Base-by-base conservation (phyloP, 495 filamentous ascomycete species). In the Bacidia rubella region DNA sequence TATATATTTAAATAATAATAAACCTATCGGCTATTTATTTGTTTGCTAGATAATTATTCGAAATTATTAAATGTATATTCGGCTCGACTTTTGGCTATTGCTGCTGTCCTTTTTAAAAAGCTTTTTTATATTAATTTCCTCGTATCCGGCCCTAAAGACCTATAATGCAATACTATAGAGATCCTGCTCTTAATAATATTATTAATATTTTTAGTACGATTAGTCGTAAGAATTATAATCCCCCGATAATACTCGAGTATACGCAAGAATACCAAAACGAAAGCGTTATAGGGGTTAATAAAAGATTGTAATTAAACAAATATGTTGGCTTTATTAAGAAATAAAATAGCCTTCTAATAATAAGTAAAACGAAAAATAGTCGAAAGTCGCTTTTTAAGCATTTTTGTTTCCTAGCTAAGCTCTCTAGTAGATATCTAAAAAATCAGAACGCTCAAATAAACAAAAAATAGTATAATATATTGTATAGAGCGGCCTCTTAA, bases 221-320 rank as follows among this genome's bases (percentile, higher is more conserved):
- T 56, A 1, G 57, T 53, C 11, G 53, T 58, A 24, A 58, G 10
- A 10, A 39, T 47, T 29, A 58, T 35, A 3, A 58, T 40, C n/a
- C 56, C 53, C 26, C 35, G 15, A 49, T 40, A 58, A 29, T 55
- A 58, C 40, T 58, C 47, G 20, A 58, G 51, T 42, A 3, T 47
- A 9, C 55, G 40, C 27, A 58, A 48, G 41, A 53, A 55, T 12
- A 55, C 49, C 20, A 70, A 71, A 0, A 80, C 76, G 7, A 80
- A 65, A 50, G 67, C 66, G 62, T 78, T 79, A 32, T 62, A 57
- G 17, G 65, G 58, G 56, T 54, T 53, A 19, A 60, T 48, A 50
- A 51, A 54, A 15, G 51, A 51, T 32, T 58, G 56, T 25, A 43
- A 27, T 46, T 64, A 60, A 38, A 58, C 12, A 61, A 64, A 55